phyloP scores from a whole-genome alignment of 345 rosid genomes.

The Excoecaria agallocha region DNA sequence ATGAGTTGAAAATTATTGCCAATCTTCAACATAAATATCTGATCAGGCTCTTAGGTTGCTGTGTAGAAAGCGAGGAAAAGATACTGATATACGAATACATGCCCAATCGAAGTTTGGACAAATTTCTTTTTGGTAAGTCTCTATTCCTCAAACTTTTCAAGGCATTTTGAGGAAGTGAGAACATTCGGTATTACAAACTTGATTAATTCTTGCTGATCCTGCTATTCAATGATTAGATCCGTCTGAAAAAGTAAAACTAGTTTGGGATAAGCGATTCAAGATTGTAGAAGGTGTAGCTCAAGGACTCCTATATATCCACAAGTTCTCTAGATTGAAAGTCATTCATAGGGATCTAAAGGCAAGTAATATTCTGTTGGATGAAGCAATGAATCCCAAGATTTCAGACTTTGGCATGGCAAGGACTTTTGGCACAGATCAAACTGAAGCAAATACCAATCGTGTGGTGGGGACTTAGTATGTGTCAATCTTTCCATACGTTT shows the following conservation, averaged over 20 bases:
- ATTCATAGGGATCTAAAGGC: constrained; percentile 19
- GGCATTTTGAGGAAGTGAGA: background rate
- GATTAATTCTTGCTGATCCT: background rate
- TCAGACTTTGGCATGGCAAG: constrained; percentile 19
- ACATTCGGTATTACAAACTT: background rate
- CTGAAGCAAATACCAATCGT: constrained; percentile 13
- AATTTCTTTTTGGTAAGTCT: constrained; percentile 19
- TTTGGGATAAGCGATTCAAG: constrained; percentile 7
- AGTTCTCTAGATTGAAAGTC: constrained; percentile 17
- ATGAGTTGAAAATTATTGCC: constrained; percentile 19
- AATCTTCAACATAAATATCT: constrained; percentile 30
- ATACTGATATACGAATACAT: constrained; percentile 24
- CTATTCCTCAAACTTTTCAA: too few relatives aligned
- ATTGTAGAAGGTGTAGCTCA: constrained; percentile 17
- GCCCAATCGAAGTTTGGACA: constrained; percentile 27
- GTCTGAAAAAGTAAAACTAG: background rate
- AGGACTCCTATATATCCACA: constrained; percentile 21
- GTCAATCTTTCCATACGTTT: background rate
- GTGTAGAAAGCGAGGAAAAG: constrained; percentile 17
- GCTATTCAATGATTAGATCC: background rate
- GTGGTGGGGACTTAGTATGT: constrained; percentile 11
- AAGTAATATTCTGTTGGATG: constrained; percentile 15
- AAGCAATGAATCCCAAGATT: constrained; percentile 16
- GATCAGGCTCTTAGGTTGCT: constrained; percentile 24
- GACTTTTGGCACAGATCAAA: constrained; percentile 11